phyloP scores from a whole-genome alignment of 2,329 filamentous ascomycete species.

The Ilyonectria mors-panacis region DNA sequence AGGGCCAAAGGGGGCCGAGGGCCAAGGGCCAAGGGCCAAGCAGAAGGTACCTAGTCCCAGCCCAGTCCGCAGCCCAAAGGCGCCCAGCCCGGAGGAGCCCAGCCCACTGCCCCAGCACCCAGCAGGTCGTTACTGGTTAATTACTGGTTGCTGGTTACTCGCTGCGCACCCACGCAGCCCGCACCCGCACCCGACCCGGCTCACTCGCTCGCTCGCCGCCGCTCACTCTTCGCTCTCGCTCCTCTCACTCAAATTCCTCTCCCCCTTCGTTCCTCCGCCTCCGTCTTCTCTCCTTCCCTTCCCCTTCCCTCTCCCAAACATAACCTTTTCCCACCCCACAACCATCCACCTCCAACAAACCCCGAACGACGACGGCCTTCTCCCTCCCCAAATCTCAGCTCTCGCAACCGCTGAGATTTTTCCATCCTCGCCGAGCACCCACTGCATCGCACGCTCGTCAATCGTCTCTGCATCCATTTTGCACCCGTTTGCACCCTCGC shows the following conservation, averaged over 20 bases:
- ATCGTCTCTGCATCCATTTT: not conserved
- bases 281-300: constrained; percentile 37
- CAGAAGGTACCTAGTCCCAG: not conserved
- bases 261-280: constrained; percentile 41
- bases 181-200: constrained; percentile 22
- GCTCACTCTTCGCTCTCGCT: constrained; percentile 16
- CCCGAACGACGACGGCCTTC: constrained; percentile 20
- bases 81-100: constrained; percentile 5
- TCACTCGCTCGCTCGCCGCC: constrained; percentile 13
- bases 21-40: not conserved
- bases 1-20: not conserved
- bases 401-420: constrained; percentile 7
- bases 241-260: constrained; percentile 43
- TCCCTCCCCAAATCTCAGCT: constrained; percentile 9
- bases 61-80: constrained; percentile 10
- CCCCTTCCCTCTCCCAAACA: constrained; percentile 38
- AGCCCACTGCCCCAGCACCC: not conserved
- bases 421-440: constrained; percentile 23
- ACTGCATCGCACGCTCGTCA: constrained; percentile 15
- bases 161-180: constrained; percentile 14
- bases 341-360: constrained; percentile 36
- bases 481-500: not conserved
- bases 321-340: constrained; percentile 36
- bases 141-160: not conserved
- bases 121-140: constrained; percentile 2